Evolutionary conservation across 495 filamentous ascomycete genomes (phyloP).

Genomic region (Talaromyces thailandensis): DNA sequence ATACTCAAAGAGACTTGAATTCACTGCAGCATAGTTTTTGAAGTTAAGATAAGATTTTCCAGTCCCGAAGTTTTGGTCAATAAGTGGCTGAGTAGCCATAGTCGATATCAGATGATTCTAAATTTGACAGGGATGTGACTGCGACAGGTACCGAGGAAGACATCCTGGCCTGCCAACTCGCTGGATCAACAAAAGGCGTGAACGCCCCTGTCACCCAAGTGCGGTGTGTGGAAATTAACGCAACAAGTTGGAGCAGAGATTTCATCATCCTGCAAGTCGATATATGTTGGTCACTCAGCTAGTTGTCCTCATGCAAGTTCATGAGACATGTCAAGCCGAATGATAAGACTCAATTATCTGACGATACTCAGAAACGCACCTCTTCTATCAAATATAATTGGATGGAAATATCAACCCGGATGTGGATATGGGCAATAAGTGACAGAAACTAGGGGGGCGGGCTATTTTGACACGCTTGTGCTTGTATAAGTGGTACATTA

Average conservation of each 20-base stretch:
- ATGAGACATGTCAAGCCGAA: not conserved
- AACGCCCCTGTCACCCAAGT: not conserved
- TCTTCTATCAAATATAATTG: not conserved
- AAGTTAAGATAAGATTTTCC: not conserved
- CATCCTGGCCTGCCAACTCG: not conserved
- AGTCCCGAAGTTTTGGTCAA: not conserved
- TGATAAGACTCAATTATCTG: not conserved
- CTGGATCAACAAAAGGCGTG: not conserved
- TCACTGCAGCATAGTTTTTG: not conserved
- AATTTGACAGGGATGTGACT: not conserved
- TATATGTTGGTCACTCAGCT: not conserved
- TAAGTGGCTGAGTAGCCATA: not conserved
- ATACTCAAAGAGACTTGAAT: not conserved
- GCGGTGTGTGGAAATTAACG: not conserved
- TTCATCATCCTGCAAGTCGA: not conserved
- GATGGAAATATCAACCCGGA: not conserved
- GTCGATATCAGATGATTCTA: not conserved
- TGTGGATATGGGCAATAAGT: not conserved
- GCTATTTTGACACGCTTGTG: not conserved
- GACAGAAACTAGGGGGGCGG: not conserved
- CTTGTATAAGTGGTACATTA: not conserved
- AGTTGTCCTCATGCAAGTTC: not conserved
- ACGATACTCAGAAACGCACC: not conserved
- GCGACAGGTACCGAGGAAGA: not conserved
- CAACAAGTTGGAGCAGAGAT: not conserved